Evolutionary conservation across 1,284 basidiomycete species (phyloP), one percentile per base, ranked within the genome.

Genomic region (Trametes versicolor): DNA sequence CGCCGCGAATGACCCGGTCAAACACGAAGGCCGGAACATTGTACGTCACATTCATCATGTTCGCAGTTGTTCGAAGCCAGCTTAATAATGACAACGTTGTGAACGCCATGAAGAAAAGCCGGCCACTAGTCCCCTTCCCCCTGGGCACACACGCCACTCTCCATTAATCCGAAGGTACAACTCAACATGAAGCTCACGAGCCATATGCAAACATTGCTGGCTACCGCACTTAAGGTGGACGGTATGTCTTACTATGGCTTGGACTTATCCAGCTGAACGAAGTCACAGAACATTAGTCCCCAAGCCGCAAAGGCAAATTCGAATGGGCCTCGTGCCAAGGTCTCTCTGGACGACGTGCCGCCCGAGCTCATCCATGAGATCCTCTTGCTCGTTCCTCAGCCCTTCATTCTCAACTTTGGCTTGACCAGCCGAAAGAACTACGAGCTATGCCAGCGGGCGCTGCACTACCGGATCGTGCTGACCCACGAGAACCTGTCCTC

Each of bases 341-440:
- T 27, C 25, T 49, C 23, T 7, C n/a, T 49, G 5, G 49, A 52
- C 25, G 39, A 43, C n/a, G 6, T 52, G n/a, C 58, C 58, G 15
- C 25, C 58, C 1, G 58, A 59, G 27, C 23, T 59, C 37, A 27
- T 52, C 25, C 58, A 59, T 19, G 25, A 59, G 27, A 59, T 59
- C n/a, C 58, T 59, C 39, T 15, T 59, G 36, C 57, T 52, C n/a
- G 27, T 52, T 13, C 49, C 58, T 43, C 49, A 59, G 37, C 17
- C 37, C 10, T 52, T 25, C n/a, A 19, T 52, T 10, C 25, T 59
- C 9, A 29, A 39, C 10, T 59, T 59, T n/a, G 58, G 49, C 6
- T n/a, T 52, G 27, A 59, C 57, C 25, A 41, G 49, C 25, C 47
- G 45, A 6, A 50, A n/a, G 37, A 51, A 50, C 25, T 51, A 41